Evolutionary conservation across 495 filamentous ascomycete species (phyloP), one percentile per base, ranked within the genome.

Genomic region (Penicillium cosmopolitanum): DNA sequence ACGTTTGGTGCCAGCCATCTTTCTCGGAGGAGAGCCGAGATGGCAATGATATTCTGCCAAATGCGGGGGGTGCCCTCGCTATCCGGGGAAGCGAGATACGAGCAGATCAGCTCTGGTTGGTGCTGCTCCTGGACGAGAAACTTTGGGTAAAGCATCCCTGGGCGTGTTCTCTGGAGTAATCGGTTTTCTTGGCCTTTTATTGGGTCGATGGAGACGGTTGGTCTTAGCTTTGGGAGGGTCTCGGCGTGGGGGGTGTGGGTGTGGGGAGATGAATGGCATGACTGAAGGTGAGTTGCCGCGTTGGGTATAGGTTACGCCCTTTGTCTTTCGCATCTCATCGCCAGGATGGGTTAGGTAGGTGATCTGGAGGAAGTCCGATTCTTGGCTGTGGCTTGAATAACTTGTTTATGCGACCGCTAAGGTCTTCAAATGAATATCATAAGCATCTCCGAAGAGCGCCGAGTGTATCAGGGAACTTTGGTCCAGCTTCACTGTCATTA

Each of bases 11-110:
- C 48, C 23, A 55, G 46, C 38, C 50, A 51, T 43, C 23, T 19
- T 34, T 46, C 62, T 76, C 73, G 73, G 73, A 72, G 67, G 47
- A 69, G 28, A 48, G 57, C 73, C 73, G 72, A 73, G 38, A 25
- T 40, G 58, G 62, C 12, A 63, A 47, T 55, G 56, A 58, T 64
- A 42, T 57, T 58, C 63, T 66, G 54, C 53, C 28, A 53, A 40
- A 62, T 59, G 63, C 56, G 65, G 61, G 61, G 61, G 58, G 48
- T 36, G 34, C 44, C 18, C 23, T 51, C 15, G 15, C 15, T 38
- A 15, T 38, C 34, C 46, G 53, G 51, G n/a, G 46, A 59, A 52
- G 54, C 47, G 56, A 43, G 58, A 34, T 47, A 7, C 23, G 44
- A 50, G 33, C 11, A 38, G 28, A 31, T 13, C 36, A 44, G 12